A percentile compares a stretch with the other conserved stretches of the same genome.
These are phyloP conservation scores for Bolboschoenus planiculmis DNA, from an alignment of 176 grass and related monocot species.

Conservation along the genomic window DNA sequence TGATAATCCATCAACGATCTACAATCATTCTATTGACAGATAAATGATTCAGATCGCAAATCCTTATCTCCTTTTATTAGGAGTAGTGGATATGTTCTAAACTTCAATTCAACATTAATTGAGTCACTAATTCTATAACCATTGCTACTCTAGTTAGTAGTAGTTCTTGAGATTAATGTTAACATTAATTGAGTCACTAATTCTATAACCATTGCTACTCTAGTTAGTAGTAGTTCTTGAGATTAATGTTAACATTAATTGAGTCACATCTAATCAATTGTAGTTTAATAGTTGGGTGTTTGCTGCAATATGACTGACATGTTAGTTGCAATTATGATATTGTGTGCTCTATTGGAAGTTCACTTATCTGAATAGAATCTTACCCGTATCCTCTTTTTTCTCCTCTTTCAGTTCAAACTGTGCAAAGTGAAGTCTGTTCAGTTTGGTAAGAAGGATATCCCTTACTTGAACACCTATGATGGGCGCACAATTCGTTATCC, in stretches of 20 bases:
- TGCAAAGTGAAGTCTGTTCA: constrained; percentile 58
- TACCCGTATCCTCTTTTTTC: background rate
- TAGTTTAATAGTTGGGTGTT: background rate
- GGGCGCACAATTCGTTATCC: constrained; percentile 59
- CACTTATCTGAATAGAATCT: background rate
- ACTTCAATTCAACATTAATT: background rate
- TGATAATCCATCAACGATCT: no score
- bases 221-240: background rate
- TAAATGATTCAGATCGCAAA: no score
- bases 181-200: background rate
- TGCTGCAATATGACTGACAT: background rate
- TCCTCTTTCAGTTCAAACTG: constrained; percentile 43
- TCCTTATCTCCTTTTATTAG: no score
- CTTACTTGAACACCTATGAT: constrained; percentile 58
- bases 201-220: background rate
- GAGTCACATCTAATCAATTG: background rate
- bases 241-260: background rate
- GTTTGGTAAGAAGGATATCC: constrained; percentile 56
- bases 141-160: background rate
- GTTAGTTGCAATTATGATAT: background rate
- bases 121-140: background rate
- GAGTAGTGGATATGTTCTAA: background rate
- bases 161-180: background rate
- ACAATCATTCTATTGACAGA: no score
- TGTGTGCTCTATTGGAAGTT: background rate